phyloP scores from a whole-genome alignment of 2,329 filamentous ascomycete species.

The Thermomyces lanuginosus region DNA sequence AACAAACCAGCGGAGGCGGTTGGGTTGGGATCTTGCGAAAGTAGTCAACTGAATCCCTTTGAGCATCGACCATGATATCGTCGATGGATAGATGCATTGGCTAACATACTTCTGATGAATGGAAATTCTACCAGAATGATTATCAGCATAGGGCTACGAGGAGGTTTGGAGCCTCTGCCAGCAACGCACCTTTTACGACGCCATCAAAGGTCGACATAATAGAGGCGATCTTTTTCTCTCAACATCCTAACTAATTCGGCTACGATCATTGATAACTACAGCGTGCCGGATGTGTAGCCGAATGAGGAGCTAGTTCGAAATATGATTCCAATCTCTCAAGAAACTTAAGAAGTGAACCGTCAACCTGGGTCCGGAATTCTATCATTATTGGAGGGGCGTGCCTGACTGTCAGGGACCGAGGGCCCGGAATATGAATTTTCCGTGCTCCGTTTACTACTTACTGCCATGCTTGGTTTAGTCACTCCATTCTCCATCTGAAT shows the following conservation, averaged over 20 bases:
- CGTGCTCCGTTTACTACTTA: no score
- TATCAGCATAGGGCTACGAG: no score
- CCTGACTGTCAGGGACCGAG: no score
- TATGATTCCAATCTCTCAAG: constrained; percentile 1
- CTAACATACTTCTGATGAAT: constrained; percentile 46
- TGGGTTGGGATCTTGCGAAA: constrained; percentile 45
- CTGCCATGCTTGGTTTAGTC: no score
- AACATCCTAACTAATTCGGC: neutral
- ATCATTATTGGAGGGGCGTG: no score
- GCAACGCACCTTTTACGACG: constrained; percentile 33
- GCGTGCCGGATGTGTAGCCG: constrained; percentile 1
- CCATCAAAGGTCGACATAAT: constrained; percentile 66
- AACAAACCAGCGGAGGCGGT: constrained; percentile 58
- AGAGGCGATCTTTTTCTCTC: neutral
- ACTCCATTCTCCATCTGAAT: no score
- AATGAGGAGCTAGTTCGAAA: neutral
- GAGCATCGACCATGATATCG: neutral
- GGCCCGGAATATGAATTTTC: no score
- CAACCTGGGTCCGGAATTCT: no score
- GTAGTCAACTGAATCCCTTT: constrained; percentile 58
- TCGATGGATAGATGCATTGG: constrained; percentile 5
- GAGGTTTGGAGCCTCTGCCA: neutral
- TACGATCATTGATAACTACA: neutral
- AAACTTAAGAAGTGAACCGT: no score
- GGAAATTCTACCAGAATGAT: constrained; percentile 47